Conservation (phyloP, 1,284 basidiomycete species). For the Apiotrichum akiyoshidainum region DNA sequence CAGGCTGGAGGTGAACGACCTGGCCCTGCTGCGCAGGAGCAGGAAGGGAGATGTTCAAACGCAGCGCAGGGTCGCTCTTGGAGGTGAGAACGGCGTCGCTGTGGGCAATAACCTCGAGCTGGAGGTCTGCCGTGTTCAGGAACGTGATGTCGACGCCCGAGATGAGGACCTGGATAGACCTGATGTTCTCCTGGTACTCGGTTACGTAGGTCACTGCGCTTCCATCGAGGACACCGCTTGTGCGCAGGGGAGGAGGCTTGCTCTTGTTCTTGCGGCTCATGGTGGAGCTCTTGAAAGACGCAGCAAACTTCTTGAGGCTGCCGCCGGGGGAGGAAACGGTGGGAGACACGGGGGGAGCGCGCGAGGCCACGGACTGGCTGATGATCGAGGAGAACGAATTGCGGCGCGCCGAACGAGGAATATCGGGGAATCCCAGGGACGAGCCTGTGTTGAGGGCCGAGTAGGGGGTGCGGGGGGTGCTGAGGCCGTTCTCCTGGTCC, state of each 20-base stretch:
- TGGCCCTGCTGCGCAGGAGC: conserved; percentile 61
- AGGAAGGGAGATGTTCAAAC: conserved; percentile 64
- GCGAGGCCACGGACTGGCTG: neutral
- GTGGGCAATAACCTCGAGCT: conserved; percentile 48
- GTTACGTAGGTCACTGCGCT: conserved; percentile 60
- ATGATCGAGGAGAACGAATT: conserved; percentile 3
- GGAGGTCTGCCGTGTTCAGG: conserved; percentile 32
- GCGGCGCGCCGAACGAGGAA: neutral
- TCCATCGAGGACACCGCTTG: conserved; percentile 2
- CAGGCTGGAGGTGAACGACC: conserved; percentile 58
- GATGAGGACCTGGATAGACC: conserved; percentile 66
- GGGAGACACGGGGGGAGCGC: neutral
- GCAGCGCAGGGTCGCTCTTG: conserved; percentile 59
- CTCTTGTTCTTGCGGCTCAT: neutral
- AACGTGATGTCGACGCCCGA: conserved; percentile 32
- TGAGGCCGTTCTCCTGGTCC: neutral
- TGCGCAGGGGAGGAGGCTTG: conserved; percentile 1
- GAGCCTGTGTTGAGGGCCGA: neutral
- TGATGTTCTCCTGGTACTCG: conserved; percentile 77
- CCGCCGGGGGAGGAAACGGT: neutral
- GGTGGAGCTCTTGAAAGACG: neutral
- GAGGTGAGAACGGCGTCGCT: conserved; percentile 61
- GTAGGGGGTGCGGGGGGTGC: neutral
- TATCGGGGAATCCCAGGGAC: neutral
- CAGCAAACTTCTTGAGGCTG: conserved; percentile 1